These are phyloP conservation scores for Aspergillus neoniger DNA, from an alignment of 2,329 filamentous ascomycete genomes.

Conservation along the genomic window DNA sequence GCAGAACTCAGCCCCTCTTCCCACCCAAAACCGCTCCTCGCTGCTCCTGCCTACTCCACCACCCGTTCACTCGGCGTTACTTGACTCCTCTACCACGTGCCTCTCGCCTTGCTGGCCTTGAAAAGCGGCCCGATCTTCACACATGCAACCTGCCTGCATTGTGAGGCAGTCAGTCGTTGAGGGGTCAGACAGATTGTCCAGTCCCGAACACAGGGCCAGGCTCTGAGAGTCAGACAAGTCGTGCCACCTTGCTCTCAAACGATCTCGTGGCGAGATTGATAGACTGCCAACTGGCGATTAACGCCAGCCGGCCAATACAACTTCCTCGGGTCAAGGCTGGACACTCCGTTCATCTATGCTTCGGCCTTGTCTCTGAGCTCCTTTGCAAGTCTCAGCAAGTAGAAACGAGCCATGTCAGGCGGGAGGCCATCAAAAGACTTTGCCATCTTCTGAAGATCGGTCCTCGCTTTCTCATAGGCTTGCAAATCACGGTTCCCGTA, in stretches of 20 bases:
- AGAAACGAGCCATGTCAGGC: constrained; percentile 69
- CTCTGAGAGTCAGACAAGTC: background rate
- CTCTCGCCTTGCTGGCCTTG: background rate
- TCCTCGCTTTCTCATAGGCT: constrained; percentile 78
- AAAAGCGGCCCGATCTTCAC: constrained; percentile 2
- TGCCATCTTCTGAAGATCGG: constrained; percentile 68
- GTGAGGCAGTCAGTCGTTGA: constrained; percentile 1
- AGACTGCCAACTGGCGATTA: background rate
- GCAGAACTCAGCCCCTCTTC: background rate
- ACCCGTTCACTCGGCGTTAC: background rate
- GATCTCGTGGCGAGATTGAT: background rate
- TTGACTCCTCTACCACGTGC: background rate
- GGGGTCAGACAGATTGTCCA: background rate
- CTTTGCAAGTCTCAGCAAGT: constrained; percentile 69
- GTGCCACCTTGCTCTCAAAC: background rate
- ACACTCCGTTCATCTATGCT: constrained; percentile 19
- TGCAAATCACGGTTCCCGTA: constrained; percentile 86
- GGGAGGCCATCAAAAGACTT: constrained; percentile 56
- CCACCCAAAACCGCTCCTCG: background rate
- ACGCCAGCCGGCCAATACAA: background rate
- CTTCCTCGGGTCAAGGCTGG: background rate
- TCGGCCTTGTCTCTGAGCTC: constrained; percentile 57
- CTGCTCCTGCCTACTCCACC: background rate
- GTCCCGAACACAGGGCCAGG: background rate
- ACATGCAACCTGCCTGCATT: background rate